Conservation (phyloP, 257 asterid genomes). For the Solanum boliviense region DNA sequence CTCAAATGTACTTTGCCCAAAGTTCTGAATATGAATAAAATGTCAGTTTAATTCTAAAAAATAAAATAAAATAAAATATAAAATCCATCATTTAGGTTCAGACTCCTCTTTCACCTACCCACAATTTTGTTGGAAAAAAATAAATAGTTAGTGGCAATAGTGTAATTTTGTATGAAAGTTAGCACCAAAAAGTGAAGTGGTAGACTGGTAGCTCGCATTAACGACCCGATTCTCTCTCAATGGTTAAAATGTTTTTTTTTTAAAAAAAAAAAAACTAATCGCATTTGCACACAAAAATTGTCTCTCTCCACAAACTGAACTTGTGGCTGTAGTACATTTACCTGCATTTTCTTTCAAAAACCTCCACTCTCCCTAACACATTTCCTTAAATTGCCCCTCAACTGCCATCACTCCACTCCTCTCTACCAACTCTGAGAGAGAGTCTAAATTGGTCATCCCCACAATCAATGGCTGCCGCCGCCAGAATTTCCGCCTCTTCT, state of each 20-base stretch:
- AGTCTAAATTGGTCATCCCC: neutral
- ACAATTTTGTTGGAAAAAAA: neutral
- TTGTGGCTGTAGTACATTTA: neutral
- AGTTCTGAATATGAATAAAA: no score
- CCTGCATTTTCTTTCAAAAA: neutral
- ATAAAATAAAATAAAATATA: no score
- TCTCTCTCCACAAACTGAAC: neutral
- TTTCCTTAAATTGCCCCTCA: neutral
- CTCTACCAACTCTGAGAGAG: neutral
- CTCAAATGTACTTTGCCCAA: no score
- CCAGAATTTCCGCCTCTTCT: slow-evolving; percentile 29
- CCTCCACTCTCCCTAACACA: neutral
- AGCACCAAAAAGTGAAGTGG: neutral
- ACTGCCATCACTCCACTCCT: neutral
- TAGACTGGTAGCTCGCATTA: neutral
- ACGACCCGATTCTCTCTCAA: neutral
- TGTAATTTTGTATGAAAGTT: neutral
- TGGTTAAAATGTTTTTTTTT: neutral
- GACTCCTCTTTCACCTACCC: neutral
- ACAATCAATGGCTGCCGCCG: slow-evolving; percentile 11
- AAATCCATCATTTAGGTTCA: neutral
- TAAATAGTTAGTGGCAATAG: neutral
- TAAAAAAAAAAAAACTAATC: neutral
- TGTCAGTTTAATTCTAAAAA: no score
- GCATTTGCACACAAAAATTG: neutral